Conservation (phyloP, 1,139 yeast genomes). For the Candida mesenterica region DNA sequence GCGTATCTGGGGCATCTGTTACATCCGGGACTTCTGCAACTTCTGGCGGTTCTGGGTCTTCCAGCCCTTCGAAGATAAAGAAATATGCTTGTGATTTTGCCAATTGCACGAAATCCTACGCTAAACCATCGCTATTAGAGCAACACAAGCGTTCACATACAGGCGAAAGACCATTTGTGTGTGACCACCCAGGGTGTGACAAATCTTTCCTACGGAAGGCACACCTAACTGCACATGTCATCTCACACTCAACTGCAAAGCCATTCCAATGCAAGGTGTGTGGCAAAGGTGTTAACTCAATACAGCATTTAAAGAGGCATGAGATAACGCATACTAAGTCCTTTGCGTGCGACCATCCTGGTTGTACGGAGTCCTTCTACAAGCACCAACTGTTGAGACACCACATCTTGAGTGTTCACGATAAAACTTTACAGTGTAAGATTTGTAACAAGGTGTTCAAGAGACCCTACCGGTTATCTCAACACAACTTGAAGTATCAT, state of each 20-base stretch:
- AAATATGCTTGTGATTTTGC: slow-evolving; percentile 53
- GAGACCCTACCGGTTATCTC: slow-evolving; percentile 59
- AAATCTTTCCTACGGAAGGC: slow-evolving; percentile 71
- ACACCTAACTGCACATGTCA: slow-evolving; percentile 72
- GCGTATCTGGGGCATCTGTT: too few relatives aligned
- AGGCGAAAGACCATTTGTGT: slow-evolving; percentile 73
- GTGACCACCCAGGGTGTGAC: slow-evolving; percentile 54
- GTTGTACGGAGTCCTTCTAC: slow-evolving; percentile 66
- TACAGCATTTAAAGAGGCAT: slow-evolving; percentile 82
- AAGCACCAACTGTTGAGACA: slow-evolving; percentile 78
- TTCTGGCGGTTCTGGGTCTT: neutral
- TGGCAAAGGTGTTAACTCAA: slow-evolving; percentile 78
- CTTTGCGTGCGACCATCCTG: slow-evolving; percentile 58
- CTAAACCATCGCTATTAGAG: slow-evolving; percentile 77
- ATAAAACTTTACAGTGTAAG: slow-evolving; percentile 50
- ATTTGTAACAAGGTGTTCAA: slow-evolving; percentile 58
- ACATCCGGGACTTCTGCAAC: too few relatives aligned
- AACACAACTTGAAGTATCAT: slow-evolving; percentile 62
- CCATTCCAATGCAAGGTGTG: slow-evolving; percentile 78
- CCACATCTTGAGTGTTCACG: slow-evolving; percentile 67
- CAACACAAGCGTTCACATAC: slow-evolving; percentile 82
- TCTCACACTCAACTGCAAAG: slow-evolving; percentile 61
- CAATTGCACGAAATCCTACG: slow-evolving; percentile 73
- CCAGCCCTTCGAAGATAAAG: slow-evolving; percentile 18
- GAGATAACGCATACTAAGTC: slow-evolving; percentile 75